Conservation (phyloP, 495 filamentous ascomycete genomes). For the Aspergillus cavernicola region DNA sequence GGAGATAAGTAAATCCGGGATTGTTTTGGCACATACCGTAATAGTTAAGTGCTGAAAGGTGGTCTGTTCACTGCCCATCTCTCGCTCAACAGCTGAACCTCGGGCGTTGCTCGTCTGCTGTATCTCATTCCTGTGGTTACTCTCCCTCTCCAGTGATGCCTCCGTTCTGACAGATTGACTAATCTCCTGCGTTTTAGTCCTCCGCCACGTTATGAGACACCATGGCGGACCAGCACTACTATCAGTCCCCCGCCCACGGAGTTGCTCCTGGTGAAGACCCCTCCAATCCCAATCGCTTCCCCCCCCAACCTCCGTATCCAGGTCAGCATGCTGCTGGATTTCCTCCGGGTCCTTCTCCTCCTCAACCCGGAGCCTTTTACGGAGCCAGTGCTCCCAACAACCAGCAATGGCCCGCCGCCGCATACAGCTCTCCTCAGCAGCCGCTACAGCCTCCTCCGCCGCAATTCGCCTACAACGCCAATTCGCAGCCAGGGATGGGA, state of each 20-base stretch:
- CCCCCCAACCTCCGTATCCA: conserved; percentile 54
- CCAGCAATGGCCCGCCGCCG: conserved; percentile 37
- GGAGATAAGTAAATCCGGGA: conserved; percentile 38
- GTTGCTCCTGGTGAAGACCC: conserved; percentile 57
- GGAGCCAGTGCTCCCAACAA: conserved; percentile 29
- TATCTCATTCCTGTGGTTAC: conserved; percentile 9
- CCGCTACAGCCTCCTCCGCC: conserved; percentile 21
- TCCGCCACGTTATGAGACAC: conserved; percentile 17
- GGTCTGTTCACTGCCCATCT: conserved; percentile 29
- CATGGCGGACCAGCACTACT: conserved; percentile 77
- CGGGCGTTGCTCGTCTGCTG: not conserved
- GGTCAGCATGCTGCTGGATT: conserved; percentile 32
- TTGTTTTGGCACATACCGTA: conserved; percentile 10
- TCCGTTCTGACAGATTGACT: conserved; percentile 12
- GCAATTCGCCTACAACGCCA: conserved; percentile 31
- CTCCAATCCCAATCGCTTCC: conserved; percentile 54
- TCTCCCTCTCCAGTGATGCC: conserved; percentile 11
- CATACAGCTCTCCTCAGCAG: conserved; percentile 36
- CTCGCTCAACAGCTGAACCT: not conserved
- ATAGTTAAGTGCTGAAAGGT: conserved; percentile 21
- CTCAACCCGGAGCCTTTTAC: conserved; percentile 54
- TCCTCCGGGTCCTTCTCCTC: conserved; percentile 53
- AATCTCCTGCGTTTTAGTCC: conserved; percentile 1
- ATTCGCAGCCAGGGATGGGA: conserved; percentile 30
- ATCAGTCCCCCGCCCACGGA: conserved; percentile 63